Percentiles rank a stretch among this genome's conserved stretches.
Conservation (phyloP, 2,329 filamentous ascomycete genomes). For the Aspergillus pseudonomiae region DNA sequence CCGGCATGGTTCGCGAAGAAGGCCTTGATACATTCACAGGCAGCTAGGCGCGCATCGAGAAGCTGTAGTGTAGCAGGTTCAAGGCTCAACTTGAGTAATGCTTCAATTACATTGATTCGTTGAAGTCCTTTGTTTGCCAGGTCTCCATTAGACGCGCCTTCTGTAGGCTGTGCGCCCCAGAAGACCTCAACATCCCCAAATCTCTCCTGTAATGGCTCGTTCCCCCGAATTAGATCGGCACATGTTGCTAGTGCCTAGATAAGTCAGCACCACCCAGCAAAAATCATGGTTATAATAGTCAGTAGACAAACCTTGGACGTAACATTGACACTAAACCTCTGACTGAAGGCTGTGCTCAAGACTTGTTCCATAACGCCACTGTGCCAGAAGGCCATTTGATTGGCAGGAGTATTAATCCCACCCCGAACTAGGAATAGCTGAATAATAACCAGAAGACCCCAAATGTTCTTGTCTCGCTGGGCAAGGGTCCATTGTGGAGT, state of each 20-base stretch:
- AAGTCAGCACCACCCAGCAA: conserved; percentile 15
- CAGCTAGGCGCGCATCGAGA: conserved; percentile 80
- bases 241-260: conserved; percentile 76
- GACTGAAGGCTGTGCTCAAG: conserved; percentile 79
- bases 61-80: conserved; percentile 66
- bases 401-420: conserved; percentile 77
- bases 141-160: conserved; percentile 38
- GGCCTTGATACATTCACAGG: conserved; percentile 87
- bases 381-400: conserved; percentile 84
- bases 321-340: conserved; percentile 72
- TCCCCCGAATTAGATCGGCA: conserved; percentile 84
- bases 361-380: conserved; percentile 78
- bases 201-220: conserved; percentile 76
- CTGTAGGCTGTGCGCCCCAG: conserved; percentile 31
- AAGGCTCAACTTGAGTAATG: conserved; percentile 79
- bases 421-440: conserved; percentile 82
- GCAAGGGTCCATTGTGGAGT: conserved; percentile 74
- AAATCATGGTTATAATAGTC: background rate
- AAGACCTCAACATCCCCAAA: conserved; percentile 85
- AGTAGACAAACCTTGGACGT: conserved; percentile 69
- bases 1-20: conserved; percentile 83
- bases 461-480: conserved; percentile 86
- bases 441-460: conserved; percentile 83
- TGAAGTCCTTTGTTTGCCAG: conserved; percentile 52
- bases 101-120: conserved; percentile 89